Conservation (phyloP, 306 rosid species). For the Cucumis hystrix region DNA sequence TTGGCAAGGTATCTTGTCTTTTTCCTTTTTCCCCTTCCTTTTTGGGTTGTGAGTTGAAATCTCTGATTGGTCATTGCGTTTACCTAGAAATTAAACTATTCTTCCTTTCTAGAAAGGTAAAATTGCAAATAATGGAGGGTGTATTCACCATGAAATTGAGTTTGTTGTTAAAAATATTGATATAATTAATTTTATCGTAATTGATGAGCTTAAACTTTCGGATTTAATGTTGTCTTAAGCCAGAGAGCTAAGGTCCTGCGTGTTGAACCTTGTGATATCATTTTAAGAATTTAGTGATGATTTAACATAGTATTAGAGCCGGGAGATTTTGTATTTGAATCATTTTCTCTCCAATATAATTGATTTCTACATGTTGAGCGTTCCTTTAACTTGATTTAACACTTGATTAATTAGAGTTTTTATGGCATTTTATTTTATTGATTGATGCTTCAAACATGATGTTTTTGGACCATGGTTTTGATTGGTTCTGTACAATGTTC, state of each 20-base stretch:
- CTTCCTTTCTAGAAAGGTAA: background rate
- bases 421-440: background rate
- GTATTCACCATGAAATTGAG: background rate
- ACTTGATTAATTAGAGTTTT: too few relatives aligned
- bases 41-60: background rate
- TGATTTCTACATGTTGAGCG: background rate
- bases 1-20: constrained; percentile 48
- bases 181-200: too few relatives aligned
- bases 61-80: background rate
- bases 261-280: background rate
- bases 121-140: background rate
- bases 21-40: background rate
- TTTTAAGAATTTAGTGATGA: too few relatives aligned
- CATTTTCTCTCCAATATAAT: background rate
- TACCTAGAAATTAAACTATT: background rate
- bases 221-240: background rate
- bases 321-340: too few relatives aligned
- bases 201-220: background rate
- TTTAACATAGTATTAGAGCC: too few relatives aligned
- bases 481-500: background rate
- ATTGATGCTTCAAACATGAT: background rate
- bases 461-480: constrained; percentile 12
- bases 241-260: background rate
- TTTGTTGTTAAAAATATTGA: too few relatives aligned
- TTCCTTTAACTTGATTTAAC: background rate